These are phyloP conservation scores for Neospermospora avenae DNA, from an alignment of 2,329 filamentous ascomycete genomes.

Conservation along the genomic window DNA sequence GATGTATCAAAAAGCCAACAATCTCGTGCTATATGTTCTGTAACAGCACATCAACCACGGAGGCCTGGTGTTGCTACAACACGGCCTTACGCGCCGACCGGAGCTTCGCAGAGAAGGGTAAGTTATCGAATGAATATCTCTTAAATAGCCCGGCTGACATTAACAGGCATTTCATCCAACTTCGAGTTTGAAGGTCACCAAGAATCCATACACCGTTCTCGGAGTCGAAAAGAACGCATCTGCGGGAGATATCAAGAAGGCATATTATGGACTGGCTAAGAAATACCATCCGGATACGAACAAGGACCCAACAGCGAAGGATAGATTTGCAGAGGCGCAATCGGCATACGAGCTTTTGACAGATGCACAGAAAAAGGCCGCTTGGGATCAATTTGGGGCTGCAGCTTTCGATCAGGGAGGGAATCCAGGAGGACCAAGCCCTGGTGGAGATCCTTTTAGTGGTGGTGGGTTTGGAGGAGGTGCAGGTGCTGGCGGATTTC, in stretches of 20 bases:
- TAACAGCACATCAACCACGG: conserved; percentile 4
- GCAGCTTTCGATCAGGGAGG: conserved; percentile 78
- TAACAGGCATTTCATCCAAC: conserved; percentile 34
- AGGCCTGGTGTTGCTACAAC: conserved; percentile 6
- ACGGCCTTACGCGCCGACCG: not conserved
- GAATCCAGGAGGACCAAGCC: conserved; percentile 43
- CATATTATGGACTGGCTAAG: conserved; percentile 95
- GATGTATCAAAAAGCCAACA: conserved; percentile 20
- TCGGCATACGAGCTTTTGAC: conserved; percentile 91
- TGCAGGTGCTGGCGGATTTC: conserved; percentile 56
- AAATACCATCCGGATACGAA: conserved; percentile 98
- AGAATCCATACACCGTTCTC: conserved; percentile 84
- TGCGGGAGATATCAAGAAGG: conserved; percentile 89
- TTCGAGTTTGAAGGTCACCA: conserved; percentile 35
- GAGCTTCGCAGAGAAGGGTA: conserved; percentile 27
- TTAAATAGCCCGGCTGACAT: not conserved
- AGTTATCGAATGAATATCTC: conserved; percentile 9
- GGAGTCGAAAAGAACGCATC: conserved; percentile 82
- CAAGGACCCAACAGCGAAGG: conserved; percentile 90
- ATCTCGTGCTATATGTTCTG: conserved; percentile 23
- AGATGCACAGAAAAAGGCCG: conserved; percentile 87
- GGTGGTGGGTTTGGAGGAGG: conserved; percentile 16
- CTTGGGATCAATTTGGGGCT: conserved; percentile 86
- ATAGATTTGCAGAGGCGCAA: conserved; percentile 91
- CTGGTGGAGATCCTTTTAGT: conserved; percentile 39